Percentiles rank a stretch among this genome's conserved stretches.
Evolutionary conservation across 495 filamentous ascomycete genomes (phyloP).

Genomic region (Hypoxylon rickii): DNA sequence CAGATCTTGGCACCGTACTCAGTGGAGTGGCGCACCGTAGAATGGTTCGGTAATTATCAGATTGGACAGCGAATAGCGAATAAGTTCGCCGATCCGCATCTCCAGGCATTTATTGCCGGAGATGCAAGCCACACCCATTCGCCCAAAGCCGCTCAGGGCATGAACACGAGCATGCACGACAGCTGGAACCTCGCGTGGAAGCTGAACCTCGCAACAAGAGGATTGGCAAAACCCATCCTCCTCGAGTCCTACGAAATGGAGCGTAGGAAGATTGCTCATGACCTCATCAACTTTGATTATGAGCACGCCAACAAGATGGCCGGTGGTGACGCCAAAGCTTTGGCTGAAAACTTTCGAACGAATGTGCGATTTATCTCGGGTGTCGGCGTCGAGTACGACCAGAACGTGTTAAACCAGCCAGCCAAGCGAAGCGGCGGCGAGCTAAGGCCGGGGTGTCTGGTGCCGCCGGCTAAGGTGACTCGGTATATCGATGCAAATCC

Average conservation of each 20-base stretch:
- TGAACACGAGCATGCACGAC: constrained; percentile 76
- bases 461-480: constrained; percentile 66
- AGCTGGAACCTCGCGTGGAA: constrained; percentile 81
- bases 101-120: constrained; percentile 70
- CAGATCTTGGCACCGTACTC: constrained; percentile 66
- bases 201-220: constrained; percentile 63
- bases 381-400: constrained; percentile 64
- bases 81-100: constrained; percentile 58
- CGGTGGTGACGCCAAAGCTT: constrained; percentile 57
- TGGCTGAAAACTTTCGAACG: constrained; percentile 65
- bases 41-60: constrained; percentile 66
- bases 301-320: constrained; percentile 63
- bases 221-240: constrained; percentile 55
- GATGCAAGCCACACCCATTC: constrained; percentile 78
- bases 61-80: constrained; percentile 69
- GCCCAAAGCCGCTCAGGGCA: constrained; percentile 78
- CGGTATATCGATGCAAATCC: constrained; percentile 73
- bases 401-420: constrained; percentile 60
- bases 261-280: constrained; percentile 63
- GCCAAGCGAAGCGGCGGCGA: constrained; percentile 46
- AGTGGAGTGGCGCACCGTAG: constrained; percentile 63
- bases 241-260: constrained; percentile 70
- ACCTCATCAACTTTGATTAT: constrained; percentile 71
- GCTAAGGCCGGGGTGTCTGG: constrained; percentile 60
- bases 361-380: constrained; percentile 72